Base-by-base conservation (phyloP, 2,329 filamentous ascomycete genomes). In the Fusarium pininemorale region DNA sequence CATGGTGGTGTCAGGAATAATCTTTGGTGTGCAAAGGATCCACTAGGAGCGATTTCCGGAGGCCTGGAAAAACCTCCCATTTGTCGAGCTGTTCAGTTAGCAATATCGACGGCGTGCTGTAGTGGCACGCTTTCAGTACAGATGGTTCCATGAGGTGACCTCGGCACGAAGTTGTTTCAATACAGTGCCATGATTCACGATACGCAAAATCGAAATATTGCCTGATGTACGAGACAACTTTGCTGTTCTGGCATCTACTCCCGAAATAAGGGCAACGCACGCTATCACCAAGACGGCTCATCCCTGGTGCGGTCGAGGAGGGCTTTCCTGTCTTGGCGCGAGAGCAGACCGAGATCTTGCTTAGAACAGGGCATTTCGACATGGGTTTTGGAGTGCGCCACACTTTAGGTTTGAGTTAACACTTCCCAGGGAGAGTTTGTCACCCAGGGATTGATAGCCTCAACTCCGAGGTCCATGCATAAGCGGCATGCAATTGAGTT, bases 1-100 rank as follows among this genome's bases (percentile, higher is more conserved):
- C 63, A 71, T 68, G 59, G 64, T 65, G 73, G 72, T 77, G 77
- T 75, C 73, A 63, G 69, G 76, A 79, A 75, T 77, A 72, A 79
- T 80, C 72, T 77, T 77, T 80, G 78, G 74, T 74, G 70, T 76
- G 72, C 65, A 57, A 66, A 63, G 63, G 72, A 69, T 76, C 77
- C 75, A 78, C 75, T 66, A 72, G 66, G 69, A 73, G 66, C 66
- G 62, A 70, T 68, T 65, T 45, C 73, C 78, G 78, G 72, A 78
- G 64, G 75, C 66, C 70, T 79, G 78, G 78, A 72, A 79, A 75
- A 79, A 58, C 67, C 73, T 75, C 79, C 72, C 63, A 79, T 79
- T 80, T 78, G 79, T 63, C 71, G 30, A 53, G 59, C 57, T 69
- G 55, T 35, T 68, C 60, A 69, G 66, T 64, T 70, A 60, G 42